Percentiles rank a stretch among this genome's conserved stretches.
phyloP scores from a whole-genome alignment of 75 land plant genomes.

The Sequoia sempervirens region DNA sequence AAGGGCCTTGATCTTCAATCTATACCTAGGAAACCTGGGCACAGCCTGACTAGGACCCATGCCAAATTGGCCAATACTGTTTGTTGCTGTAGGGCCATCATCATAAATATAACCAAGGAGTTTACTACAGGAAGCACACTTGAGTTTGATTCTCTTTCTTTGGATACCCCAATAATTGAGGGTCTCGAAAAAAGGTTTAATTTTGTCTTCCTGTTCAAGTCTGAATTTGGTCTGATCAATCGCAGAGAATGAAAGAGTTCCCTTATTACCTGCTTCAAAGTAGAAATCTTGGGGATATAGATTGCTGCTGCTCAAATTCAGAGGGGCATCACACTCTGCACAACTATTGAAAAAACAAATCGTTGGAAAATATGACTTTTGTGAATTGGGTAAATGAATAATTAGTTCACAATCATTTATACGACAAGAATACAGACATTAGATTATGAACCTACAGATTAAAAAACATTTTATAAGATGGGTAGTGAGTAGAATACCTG shows the following conservation, averaged over 20 bases:
- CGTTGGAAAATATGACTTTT: background rate
- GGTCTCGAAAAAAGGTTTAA: conserved; percentile 89
- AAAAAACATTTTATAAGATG: background rate
- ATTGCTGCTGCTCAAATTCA: conserved; percentile 49
- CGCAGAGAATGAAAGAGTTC: conserved; percentile 72
- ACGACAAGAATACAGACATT: background rate
- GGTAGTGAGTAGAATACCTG: background rate
- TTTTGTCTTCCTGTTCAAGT: conserved; percentile 60
- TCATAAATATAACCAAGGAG: conserved; percentile 78
- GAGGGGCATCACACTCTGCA: conserved; percentile 47
- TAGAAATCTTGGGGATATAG: conserved; percentile 66
- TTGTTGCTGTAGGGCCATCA: conserved; percentile 55
- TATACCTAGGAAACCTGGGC: conserved; percentile 57
- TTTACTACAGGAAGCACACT: conserved; percentile 57
- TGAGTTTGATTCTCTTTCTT: conserved; percentile 65
- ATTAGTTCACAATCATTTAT: background rate
- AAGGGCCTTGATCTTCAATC: conserved; percentile 70
- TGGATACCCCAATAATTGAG: conserved; percentile 90
- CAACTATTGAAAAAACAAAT: conserved; percentile 38
- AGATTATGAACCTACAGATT: background rate
- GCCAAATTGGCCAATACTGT: conserved; percentile 39
- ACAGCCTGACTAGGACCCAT: conserved; percentile 79
- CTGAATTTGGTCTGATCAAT: conserved; percentile 70
- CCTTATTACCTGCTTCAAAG: conserved; percentile 92
- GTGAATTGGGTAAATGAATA: background rate